Evolutionary conservation across 352 stramenopile genomes (phyloP), one percentile per base, ranked within the genome.

Genomic region (Phytopythium cucurbitacearum): DNA sequence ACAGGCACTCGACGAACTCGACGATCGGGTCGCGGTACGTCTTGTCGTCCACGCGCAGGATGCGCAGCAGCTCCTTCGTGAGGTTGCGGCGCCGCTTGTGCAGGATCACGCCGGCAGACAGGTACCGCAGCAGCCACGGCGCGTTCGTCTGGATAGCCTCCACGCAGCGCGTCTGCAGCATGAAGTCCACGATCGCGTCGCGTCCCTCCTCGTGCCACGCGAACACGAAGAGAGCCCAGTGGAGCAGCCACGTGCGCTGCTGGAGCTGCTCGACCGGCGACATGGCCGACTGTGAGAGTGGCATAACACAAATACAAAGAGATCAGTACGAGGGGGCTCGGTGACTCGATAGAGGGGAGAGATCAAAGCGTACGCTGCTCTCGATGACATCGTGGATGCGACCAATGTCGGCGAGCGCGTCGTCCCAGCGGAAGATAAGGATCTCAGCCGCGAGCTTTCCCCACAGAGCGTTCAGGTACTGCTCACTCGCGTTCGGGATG

Each of bases 81-180:
- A 99, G 64, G 69, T 87, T 85, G 74, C 85, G 74, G 34, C 93
- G 89, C 55, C 94, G 90, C 73, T 98, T 98, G 82, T 98, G 97
- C 48, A 99, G 73, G 64, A 99, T 95, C 36, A 99, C 95, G 44
- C 96, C 96, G 0, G 96, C 95, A 10, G 95, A 98, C 63, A 99
- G 80, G 79, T 99, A 99, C 39, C 87, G 82, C 57, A 99, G 79
- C 34, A 99, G 79, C 84, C 98, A 98, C 28, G 97, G 97, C 53
- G 94, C 97, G 73, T 99, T 98, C 65, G 94, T 99, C 65, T 99
- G 97, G 67, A 99, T 98, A 41, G 97, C 97, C 66, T 99, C 95
- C 40, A 98, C 89, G 75, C 76, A 90, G 46, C 81, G 80, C 51
- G 79, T 77, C 56, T 93, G 89, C 40, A 98, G 84, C 76, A 98